These are phyloP conservation scores for Aurantiochytrium sp. DNA, from an alignment of 108 stramenopile genomes.

Conservation along the genomic window DNA sequence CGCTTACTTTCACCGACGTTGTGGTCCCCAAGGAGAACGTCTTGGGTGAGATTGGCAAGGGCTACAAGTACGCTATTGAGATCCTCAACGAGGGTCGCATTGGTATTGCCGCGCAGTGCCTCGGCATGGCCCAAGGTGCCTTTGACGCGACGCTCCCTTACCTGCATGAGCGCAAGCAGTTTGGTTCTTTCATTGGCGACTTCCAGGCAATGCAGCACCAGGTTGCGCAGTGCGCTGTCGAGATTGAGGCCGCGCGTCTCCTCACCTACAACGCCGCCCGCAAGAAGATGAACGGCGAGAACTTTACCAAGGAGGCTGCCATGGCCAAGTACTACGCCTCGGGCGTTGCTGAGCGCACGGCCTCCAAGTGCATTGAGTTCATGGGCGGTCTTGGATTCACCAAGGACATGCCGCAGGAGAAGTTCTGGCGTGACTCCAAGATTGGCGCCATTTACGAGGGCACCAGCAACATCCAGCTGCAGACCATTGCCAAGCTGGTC, in stretches of 20 bases:
- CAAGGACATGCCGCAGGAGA: slow-evolving; percentile 74
- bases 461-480: slow-evolving; percentile 65
- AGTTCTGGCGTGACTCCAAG: slow-evolving; percentile 90
- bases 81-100: slow-evolving; percentile 94
- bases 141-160: slow-evolving; percentile 80
- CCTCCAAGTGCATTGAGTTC: slow-evolving; percentile 69
- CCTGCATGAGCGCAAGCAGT: slow-evolving; percentile 76
- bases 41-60: slow-evolving; percentile 77
- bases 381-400: slow-evolving; percentile 88
- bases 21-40: slow-evolving; percentile 63
- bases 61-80: slow-evolving; percentile 86
- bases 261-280: slow-evolving; percentile 85
- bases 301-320: slow-evolving; percentile 87
- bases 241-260: slow-evolving; percentile 80
- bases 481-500: slow-evolving; percentile 67
- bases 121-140: slow-evolving; percentile 86
- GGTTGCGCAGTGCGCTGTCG: slow-evolving; percentile 79
- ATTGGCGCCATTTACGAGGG: slow-evolving; percentile 94
- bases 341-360: slow-evolving; percentile 70
- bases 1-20: slow-evolving; percentile 74
- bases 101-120: slow-evolving; percentile 81
- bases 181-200: slow-evolving; percentile 72
- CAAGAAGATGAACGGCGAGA: slow-evolving; percentile 71
- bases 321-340: slow-evolving; percentile 82
- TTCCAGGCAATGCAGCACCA: slow-evolving; percentile 85